Base-by-base conservation (phyloP, 2,329 filamentous ascomycete genomes). In the Neonectria sp. region DNA sequence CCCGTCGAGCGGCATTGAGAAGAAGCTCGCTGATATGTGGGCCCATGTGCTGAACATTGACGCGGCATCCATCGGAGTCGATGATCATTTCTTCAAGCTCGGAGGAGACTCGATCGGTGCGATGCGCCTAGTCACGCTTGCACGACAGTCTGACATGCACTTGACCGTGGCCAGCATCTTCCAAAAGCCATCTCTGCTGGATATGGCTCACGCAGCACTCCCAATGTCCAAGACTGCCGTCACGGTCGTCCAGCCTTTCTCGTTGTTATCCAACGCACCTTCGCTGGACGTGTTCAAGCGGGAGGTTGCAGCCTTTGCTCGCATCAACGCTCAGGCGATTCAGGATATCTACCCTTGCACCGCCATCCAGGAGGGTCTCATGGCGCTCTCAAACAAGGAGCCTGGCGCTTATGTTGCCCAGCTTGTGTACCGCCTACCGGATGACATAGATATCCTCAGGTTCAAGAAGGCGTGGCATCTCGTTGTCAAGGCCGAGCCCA, bases 101-200 rank as follows among this genome's bases (percentile, higher is more conserved):
- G 84, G 84, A 0, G 84, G 85, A 1, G 75, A 77, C 58, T 77
- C 76, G 0, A 72, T 77, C 2, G 57, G 63, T 0, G 72, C 74
- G 1, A 77, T 77, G 70, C 61, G 68, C 0, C 6, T 72, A 64
- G 75, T 76, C 5, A 69, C 75, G 4, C 67, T 79, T 8, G 81
- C 82, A 1, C 74, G 83, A 46, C 75, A 78, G 8, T 76, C 80
- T 5, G 80, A 80, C 2, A 73, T 85, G 12, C 68, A 75, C 3
- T 55, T 87, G 52, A 83, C 78, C 2, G 85, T 86, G 2, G 80
- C 82, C 0, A 78, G 82, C n/a, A 81, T 86, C 31, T 86, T 87
- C 73, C 74, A 77, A 24, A 71, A 69, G 6, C 53, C 68, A 2
- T 62, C 70, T 0, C 33, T 75, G 4, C 35, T 70, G 15, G 71